Percentiles rank a stretch among this genome's conserved stretches.
Conservation (phyloP, 331 rosid genomes). For the Prunus yedoensis region DNA sequence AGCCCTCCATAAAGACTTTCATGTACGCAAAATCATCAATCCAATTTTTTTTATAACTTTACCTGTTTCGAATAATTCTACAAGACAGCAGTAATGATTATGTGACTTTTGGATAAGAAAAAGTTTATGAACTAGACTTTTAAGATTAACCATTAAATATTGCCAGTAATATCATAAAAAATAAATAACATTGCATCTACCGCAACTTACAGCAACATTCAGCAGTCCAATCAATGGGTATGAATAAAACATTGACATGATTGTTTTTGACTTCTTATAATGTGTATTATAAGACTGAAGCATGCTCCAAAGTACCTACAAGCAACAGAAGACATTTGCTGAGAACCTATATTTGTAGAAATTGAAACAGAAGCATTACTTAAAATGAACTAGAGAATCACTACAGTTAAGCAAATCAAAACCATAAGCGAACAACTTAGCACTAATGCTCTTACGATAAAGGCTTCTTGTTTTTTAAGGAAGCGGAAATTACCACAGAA, state of each 20-base stretch:
- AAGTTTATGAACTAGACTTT: not conserved
- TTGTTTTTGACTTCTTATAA: conserved; percentile 19
- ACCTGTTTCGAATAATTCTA: not conserved
- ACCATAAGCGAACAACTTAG: too few relatives aligned
- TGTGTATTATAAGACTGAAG: conserved; percentile 43
- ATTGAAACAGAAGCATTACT: not conserved
- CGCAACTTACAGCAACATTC: conserved; percentile 76
- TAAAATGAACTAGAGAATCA: not conserved
- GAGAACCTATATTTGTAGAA: conserved; percentile 19
- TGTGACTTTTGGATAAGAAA: not conserved
- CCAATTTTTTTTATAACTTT: too few relatives aligned
- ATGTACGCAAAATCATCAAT: too few relatives aligned
- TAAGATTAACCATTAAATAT: not conserved
- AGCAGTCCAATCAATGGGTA: conserved; percentile 75
- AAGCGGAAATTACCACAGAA: too few relatives aligned
- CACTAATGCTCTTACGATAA: too few relatives aligned
- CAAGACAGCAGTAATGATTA: not conserved
- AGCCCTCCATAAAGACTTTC: too few relatives aligned
- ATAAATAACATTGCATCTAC: not conserved
- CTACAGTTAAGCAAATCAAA: not conserved
- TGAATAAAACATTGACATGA: conserved; percentile 32
- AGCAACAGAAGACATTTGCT: conserved; percentile 15
- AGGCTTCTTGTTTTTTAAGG: too few relatives aligned
- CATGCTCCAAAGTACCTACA: conserved; percentile 78
- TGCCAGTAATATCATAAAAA: not conserved